Conservation (phyloP, 2,329 filamentous ascomycete species). For the Fusarium chaquense region DNA sequence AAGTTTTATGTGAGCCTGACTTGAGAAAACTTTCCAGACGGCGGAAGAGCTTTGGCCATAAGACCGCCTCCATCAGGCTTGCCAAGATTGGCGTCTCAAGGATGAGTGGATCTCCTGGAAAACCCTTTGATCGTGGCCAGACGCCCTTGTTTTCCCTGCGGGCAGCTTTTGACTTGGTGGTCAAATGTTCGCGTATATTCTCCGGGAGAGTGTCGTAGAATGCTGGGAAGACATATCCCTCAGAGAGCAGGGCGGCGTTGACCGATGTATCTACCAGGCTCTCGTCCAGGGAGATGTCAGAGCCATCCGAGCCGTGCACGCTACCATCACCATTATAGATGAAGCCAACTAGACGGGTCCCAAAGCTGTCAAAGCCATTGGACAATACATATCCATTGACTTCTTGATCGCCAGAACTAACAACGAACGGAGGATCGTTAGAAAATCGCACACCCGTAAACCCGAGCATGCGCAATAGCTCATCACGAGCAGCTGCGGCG, state of each 20-base stretch:
- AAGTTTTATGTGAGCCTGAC: neutral
- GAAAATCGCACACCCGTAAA: neutral
- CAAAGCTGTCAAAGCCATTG: neutral
- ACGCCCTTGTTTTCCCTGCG: neutral
- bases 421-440: neutral
- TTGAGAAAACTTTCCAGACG: neutral
- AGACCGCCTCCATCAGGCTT: neutral
- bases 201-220: neutral
- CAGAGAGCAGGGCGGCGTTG: neutral
- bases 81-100: neutral
- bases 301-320: neutral
- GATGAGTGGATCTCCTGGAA: neutral
- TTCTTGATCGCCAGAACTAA: neutral
- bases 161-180: neutral
- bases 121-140: neutral
- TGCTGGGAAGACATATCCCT: neutral
- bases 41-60: neutral
- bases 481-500: neutral
- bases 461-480: neutral
- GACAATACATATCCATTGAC: neutral
- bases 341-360: neutral
- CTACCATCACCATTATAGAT: neutral
- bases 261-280: neutral
- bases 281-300: neutral
- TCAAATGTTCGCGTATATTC: neutral